A percentile compares a stretch with the other conserved stretches of the same genome.
Conservation (phyloP, 164 flowering plant species). For the Umbellularia californica region DNA sequence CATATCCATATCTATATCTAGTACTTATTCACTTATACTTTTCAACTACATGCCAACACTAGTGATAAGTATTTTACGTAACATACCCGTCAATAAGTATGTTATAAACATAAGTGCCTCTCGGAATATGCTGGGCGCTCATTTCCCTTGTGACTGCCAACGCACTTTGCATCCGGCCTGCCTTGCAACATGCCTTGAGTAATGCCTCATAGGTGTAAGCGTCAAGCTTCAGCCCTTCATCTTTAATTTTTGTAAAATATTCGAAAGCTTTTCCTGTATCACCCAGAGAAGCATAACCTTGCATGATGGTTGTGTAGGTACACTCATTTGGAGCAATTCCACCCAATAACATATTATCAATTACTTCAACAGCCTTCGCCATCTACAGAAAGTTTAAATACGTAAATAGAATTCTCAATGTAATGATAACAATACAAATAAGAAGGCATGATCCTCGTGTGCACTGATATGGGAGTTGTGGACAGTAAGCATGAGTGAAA, state of each 20-base stretch:
- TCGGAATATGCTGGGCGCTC: constrained; percentile 67
- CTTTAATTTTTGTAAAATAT: constrained; percentile 73
- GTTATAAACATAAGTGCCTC: constrained; percentile 85
- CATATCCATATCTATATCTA: too few relatives aligned
- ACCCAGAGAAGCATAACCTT: constrained; percentile 93
- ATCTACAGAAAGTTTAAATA: constrained; percentile 44
- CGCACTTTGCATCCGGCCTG: constrained; percentile 99
- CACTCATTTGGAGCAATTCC: constrained; percentile 75
- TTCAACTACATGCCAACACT: not conserved
- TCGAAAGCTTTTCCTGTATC: constrained; percentile 94
- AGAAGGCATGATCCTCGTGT: too few relatives aligned
- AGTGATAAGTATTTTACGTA: not conserved
- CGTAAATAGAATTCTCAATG: not conserved
- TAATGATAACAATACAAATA: not conserved
- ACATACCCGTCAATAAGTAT: constrained; percentile 93
- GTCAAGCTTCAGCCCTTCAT: constrained; percentile 81
- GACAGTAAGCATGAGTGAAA: not conserved
- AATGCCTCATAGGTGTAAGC: constrained; percentile 83
- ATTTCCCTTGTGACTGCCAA: constrained; percentile 92
- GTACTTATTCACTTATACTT: not conserved
- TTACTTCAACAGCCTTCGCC: constrained; percentile 73
- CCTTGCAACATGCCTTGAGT: constrained; percentile 96
- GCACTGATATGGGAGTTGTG: not conserved
- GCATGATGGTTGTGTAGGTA: constrained; percentile 90
- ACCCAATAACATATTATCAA: constrained; percentile 82